A percentile compares a stretch with the other conserved stretches of the same genome.
Conservation (phyloP, 2,329 filamentous ascomycete species). For the Fusarium caatingaense region DNA sequence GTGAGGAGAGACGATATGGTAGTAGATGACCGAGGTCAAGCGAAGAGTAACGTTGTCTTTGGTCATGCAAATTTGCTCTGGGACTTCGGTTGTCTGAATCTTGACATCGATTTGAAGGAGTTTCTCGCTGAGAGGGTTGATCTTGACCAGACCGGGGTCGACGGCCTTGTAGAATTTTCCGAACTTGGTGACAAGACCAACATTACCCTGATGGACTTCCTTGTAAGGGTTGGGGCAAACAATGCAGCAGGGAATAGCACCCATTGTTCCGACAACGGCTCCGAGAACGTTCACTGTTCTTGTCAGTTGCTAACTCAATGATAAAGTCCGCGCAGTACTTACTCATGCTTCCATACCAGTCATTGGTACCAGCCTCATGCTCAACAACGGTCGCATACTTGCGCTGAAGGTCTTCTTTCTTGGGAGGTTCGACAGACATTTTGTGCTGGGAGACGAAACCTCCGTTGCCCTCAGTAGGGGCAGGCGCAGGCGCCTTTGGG, state of each 20-base stretch:
- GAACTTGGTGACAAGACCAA: constrained; percentile 95
- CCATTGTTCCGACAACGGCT: constrained; percentile 77
- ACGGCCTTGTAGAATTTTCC: constrained; percentile 95
- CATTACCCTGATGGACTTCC: constrained; percentile 89
- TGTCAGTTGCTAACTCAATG: neutral
- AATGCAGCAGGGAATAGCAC: constrained; percentile 91
- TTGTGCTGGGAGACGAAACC: constrained; percentile 65
- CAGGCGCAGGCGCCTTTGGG: constrained; percentile 45
- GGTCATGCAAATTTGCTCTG: constrained; percentile 98
- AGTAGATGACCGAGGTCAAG: constrained; percentile 98
- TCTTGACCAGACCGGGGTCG: constrained; percentile 95
- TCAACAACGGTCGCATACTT: constrained; percentile 76
- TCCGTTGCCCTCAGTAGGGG: constrained; percentile 36
- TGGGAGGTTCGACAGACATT: constrained; percentile 82
- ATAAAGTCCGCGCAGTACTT: constrained; percentile 52
- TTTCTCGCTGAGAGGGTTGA: constrained; percentile 93
- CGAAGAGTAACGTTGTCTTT: constrained; percentile 98
- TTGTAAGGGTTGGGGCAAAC: constrained; percentile 97
- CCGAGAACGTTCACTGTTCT: constrained; percentile 78
- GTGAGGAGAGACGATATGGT: constrained; percentile 94
- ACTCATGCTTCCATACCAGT: constrained; percentile 93
- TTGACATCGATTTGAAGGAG: constrained; percentile 97
- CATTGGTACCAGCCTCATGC: constrained; percentile 76
- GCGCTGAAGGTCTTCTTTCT: constrained; percentile 84
- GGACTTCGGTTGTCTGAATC: constrained; percentile 98